Percentiles rank a stretch among this genome's conserved stretches.
Conservation (phyloP, 176 grass and related monocot genomes). For the Ampelocalamus luodianensis region DNA sequence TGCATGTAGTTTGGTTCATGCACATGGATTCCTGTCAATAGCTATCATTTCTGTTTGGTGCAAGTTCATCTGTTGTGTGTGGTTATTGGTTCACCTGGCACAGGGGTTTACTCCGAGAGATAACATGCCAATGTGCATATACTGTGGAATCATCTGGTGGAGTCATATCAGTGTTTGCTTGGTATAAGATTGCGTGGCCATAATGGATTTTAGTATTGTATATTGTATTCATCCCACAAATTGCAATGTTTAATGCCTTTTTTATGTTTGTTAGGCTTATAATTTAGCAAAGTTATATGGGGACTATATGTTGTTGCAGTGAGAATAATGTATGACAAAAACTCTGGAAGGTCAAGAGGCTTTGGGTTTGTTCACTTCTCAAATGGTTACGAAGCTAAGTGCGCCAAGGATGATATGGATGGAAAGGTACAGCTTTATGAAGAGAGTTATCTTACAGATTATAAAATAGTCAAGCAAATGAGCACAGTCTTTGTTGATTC, state of each 20-base stretch:
- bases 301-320: constrained; percentile 56
- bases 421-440: constrained; percentile 68
- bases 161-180: constrained; percentile 30
- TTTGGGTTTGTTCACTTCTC: constrained; percentile 91
- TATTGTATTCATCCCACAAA: constrained; percentile 25
- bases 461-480: constrained; percentile 32
- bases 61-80: constrained; percentile 8
- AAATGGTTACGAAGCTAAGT: constrained; percentile 76
- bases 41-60: constrained; percentile 13
- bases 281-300: constrained; percentile 36
- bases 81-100: constrained; percentile 22
- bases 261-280: constrained; percentile 17
- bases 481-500: constrained; percentile 12
- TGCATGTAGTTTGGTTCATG: constrained; percentile 20
- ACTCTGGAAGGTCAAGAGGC: constrained; percentile 88
- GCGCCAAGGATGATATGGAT: constrained; percentile 79
- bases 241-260: constrained; percentile 24
- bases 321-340: constrained; percentile 88
- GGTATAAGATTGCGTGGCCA: constrained; percentile 1
- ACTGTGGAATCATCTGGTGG: constrained; percentile 1
- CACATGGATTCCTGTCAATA: background rate
- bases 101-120: background rate
- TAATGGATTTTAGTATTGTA: constrained; percentile 19
- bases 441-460: constrained; percentile 1
- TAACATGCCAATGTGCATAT: constrained; percentile 31